These are phyloP conservation scores for Hanseniaspora singularis DNA, from an alignment of 805 yeast genomes.

Conservation along the genomic window DNA sequence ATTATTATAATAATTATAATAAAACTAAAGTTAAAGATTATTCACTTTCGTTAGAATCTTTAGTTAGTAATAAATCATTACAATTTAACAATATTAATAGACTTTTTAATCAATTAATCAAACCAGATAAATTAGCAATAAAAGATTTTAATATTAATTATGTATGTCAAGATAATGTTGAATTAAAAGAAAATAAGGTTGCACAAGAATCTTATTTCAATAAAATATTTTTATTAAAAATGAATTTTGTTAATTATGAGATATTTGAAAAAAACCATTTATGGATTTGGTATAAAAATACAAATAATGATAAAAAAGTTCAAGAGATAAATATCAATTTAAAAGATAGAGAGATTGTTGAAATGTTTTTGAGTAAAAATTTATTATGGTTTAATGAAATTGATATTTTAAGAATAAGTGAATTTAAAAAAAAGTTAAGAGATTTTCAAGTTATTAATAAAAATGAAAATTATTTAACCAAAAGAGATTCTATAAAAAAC, in stretches of 20 bases:
- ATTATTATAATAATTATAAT: background rate
- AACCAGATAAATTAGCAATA: conserved; percentile 3
- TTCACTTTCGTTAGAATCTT: conserved; percentile 1
- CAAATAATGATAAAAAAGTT: background rate
- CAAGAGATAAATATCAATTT: background rate
- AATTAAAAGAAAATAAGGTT: too few species aligned
- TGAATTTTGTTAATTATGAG: background rate
- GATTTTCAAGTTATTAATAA: too few species aligned
- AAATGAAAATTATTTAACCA: too few species aligned
- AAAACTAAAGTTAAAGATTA: background rate
- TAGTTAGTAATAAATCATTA: background rate
- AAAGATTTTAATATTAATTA: background rate
- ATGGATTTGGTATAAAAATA: background rate
- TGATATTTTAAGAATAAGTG: background rate
- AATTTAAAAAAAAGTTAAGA: too few species aligned
- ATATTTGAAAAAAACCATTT: background rate
- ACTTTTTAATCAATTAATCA: background rate
- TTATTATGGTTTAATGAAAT: conserved; percentile 1
- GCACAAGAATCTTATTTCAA: conserved; percentile 1
- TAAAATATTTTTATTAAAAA: background rate
- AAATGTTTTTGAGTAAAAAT: background rate
- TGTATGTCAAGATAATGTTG: background rate
- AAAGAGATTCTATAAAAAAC: too few species aligned
- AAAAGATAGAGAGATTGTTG: background rate
- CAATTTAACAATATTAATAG: background rate